These are phyloP conservation scores for Tricholoma terreum DNA, from an alignment of 768 basidiomycete genomes.

Conservation along the genomic window DNA sequence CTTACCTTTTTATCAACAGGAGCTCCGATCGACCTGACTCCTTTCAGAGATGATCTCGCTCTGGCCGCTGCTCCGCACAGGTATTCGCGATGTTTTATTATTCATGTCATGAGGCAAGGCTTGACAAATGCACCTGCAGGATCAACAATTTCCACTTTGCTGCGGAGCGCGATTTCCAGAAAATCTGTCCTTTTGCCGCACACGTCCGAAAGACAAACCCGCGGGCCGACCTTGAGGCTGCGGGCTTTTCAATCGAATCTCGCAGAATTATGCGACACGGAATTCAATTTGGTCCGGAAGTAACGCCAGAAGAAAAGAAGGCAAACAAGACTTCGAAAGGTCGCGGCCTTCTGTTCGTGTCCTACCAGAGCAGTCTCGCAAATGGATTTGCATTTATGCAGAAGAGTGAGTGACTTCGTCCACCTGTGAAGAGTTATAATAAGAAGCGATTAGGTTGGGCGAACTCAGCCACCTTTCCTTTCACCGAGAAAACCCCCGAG, in stretches of 20 bases:
- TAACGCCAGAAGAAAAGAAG: slow-evolving; percentile 35
- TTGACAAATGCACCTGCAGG: slow-evolving; percentile 17
- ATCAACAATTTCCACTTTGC: slow-evolving; percentile 44
- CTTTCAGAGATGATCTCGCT: slow-evolving; percentile 39
- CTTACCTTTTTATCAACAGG: slow-evolving; percentile 19
- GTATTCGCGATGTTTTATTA: slow-evolving; percentile 17
- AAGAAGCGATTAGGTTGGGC: slow-evolving; percentile 31
- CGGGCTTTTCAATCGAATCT: slow-evolving; percentile 19
- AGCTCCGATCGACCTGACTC: slow-evolving; percentile 44
- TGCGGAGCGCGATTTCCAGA: slow-evolving; percentile 31
- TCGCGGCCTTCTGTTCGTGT: slow-evolving; percentile 47
- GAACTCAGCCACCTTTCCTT: slow-evolving; percentile 35
- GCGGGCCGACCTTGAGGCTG: slow-evolving; percentile 38
- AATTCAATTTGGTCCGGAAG: slow-evolving; percentile 51
- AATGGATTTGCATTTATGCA: slow-evolving; percentile 44
- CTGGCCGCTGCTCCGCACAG: slow-evolving; percentile 34
- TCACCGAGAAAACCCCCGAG: slow-evolving; percentile 23
- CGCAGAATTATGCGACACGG: slow-evolving; percentile 41
- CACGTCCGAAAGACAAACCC: slow-evolving; percentile 47
- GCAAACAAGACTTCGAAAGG: slow-evolving; percentile 38
- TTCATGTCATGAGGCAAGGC: slow-evolving; percentile 12
- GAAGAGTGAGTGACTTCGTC: slow-evolving; percentile 25
- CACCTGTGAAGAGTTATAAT: neutral
- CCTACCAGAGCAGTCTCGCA: slow-evolving; percentile 40
- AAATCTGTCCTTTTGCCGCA: slow-evolving; percentile 46